A percentile compares a stretch with the other conserved stretches of the same genome.
phyloP scores from a whole-genome alignment of 2,329 filamentous ascomycete genomes.

The Neurospora sp. region DNA sequence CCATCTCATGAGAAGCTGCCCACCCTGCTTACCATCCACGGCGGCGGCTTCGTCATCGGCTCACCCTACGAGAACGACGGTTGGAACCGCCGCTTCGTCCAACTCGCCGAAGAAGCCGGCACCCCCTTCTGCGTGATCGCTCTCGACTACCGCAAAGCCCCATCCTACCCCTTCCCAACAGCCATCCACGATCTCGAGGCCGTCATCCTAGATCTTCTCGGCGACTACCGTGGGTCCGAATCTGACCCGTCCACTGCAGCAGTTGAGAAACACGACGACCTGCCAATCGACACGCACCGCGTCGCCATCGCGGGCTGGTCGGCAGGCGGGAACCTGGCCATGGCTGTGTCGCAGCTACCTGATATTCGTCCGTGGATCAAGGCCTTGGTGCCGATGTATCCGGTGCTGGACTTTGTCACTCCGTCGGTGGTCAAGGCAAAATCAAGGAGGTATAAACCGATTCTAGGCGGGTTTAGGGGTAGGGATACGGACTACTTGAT shows the following conservation, averaged over 20 bases:
- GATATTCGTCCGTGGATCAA: constrained; percentile 22
- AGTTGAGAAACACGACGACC: constrained; percentile 1
- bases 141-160: constrained; percentile 40
- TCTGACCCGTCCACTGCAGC: constrained; percentile 1
- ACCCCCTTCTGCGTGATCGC: constrained; percentile 34
- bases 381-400: constrained; percentile 34
- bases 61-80: constrained; percentile 33
- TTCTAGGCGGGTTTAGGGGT: constrained; percentile 20
- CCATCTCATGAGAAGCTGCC: constrained; percentile 24
- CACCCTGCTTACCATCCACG: constrained; percentile 40
- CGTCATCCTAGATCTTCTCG: constrained; percentile 30
- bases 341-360: constrained; percentile 31
- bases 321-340: constrained; percentile 39
- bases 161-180: constrained; percentile 32
- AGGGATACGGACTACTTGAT: constrained; percentile 19
- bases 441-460: constrained; percentile 27
- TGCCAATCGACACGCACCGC: constrained; percentile 34
- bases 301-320: constrained; percentile 39
- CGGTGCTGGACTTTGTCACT: constrained; percentile 31
- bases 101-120: constrained; percentile 10
- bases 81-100: constrained; percentile 35
- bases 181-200: constrained; percentile 36
- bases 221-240: constrained; percentile 20
- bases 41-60: constrained; percentile 39
- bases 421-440: constrained; percentile 20